Conservation (phyloP, 2,329 filamentous ascomycete species). For the Fusarium brevicatenulatum region DNA sequence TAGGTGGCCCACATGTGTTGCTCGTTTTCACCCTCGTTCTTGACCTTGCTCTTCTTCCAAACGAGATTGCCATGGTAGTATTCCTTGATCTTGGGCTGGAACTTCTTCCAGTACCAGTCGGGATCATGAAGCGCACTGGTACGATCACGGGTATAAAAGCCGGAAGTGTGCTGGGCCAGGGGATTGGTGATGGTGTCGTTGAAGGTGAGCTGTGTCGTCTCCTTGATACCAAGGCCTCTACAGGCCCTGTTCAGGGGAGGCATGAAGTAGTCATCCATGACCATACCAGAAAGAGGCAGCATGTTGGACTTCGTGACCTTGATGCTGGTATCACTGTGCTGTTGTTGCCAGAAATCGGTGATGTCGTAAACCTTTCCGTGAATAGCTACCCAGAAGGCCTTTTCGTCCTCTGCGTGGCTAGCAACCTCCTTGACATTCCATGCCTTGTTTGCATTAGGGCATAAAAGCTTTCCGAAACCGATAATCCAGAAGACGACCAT, state of each 20-base stretch:
- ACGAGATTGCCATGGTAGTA: conserved; percentile 92
- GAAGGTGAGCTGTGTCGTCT: conserved; percentile 64
- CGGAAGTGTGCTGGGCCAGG: conserved; percentile 75
- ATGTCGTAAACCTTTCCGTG: conserved; percentile 93
- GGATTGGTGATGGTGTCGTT: conserved; percentile 70
- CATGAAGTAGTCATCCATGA: conserved; percentile 87
- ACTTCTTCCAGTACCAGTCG: conserved; percentile 81
- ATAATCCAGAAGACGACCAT: conserved; percentile 92
- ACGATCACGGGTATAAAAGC: conserved; percentile 63
- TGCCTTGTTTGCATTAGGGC: conserved; percentile 90
- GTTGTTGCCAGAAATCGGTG: conserved; percentile 82
- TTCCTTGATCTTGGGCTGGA: conserved; percentile 82
- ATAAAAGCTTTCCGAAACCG: conserved; percentile 83
- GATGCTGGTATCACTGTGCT: conserved; percentile 80
- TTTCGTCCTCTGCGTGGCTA: conserved; percentile 75
- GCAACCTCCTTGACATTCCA: conserved; percentile 80
- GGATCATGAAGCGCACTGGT: conserved; percentile 67
- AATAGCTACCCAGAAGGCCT: conserved; percentile 88
- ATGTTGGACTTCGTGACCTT: conserved; percentile 73
- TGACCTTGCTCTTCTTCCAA: conserved; percentile 68
- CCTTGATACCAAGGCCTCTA: conserved; percentile 72
- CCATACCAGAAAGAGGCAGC: conserved; percentile 79
- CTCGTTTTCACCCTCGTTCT: conserved; percentile 71
- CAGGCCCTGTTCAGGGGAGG: conserved; percentile 81
- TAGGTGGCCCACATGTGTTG: conserved; percentile 84